These are phyloP conservation scores for Fusarium sambucinum DNA, from an alignment of 2,329 filamentous ascomycete species.

Conservation along the genomic window DNA sequence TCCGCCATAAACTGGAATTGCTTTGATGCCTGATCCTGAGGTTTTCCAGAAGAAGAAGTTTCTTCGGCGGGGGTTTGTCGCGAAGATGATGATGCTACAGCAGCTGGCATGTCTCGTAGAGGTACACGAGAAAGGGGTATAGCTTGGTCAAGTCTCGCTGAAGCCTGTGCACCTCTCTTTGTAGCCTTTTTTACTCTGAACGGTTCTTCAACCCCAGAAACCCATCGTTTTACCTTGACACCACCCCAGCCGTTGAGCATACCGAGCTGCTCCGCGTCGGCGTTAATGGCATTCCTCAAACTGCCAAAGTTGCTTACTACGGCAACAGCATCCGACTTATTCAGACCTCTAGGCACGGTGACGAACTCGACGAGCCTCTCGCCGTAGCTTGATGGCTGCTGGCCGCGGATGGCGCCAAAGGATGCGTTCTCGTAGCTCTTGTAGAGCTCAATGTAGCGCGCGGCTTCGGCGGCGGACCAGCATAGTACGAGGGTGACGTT, in stretches of 20 bases:
- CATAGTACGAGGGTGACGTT: slow-evolving; percentile 92
- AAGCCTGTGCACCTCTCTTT: slow-evolving; percentile 55
- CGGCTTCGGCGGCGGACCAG: slow-evolving; percentile 95
- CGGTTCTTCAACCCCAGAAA: slow-evolving; percentile 82
- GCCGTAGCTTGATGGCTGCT: slow-evolving; percentile 84
- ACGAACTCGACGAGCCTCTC: slow-evolving; percentile 93
- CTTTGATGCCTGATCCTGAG: slow-evolving; percentile 32
- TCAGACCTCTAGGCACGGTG: slow-evolving; percentile 88
- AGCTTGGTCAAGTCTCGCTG: slow-evolving; percentile 54
- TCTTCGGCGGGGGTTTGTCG: slow-evolving; percentile 39
- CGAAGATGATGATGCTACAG: slow-evolving; percentile 26
- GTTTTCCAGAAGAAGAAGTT: slow-evolving; percentile 14
- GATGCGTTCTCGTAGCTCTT: slow-evolving; percentile 91
- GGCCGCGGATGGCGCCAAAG: slow-evolving; percentile 84
- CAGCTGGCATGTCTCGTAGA: slow-evolving; percentile 55
- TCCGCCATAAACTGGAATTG: slow-evolving; percentile 57
- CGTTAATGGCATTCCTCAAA: slow-evolving; percentile 87
- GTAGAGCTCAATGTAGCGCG: slow-evolving; percentile 92
- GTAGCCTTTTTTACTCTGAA: slow-evolving; percentile 81
- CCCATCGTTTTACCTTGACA: slow-evolving; percentile 93
- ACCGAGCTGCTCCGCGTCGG: slow-evolving; percentile 84
- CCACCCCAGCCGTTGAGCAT: slow-evolving; percentile 94
- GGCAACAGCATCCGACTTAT: slow-evolving; percentile 93
- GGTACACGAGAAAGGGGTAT: slow-evolving; percentile 57
- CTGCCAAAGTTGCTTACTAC: slow-evolving; percentile 94